phyloP scores from a whole-genome alignment of 495 filamentous ascomycete species.

The Annulohypoxylon nitens region DNA sequence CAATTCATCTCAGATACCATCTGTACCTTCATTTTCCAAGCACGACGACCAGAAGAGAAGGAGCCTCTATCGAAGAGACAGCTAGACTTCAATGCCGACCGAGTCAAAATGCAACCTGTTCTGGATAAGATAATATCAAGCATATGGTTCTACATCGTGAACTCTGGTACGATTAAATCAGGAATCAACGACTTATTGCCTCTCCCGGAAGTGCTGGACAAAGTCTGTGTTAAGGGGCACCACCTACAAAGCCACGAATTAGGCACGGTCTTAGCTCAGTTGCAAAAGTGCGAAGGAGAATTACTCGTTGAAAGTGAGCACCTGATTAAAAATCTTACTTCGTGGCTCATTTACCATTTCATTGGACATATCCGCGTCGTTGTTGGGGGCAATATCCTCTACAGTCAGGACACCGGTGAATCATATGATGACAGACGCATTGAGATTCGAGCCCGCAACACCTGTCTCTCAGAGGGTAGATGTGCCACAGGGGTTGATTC shows the following conservation, averaged over 20 bases:
- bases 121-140: not conserved
- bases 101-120: not conserved
- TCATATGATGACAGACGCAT: not conserved
- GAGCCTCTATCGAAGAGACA: not conserved
- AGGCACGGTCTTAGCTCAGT: not conserved
- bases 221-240: not conserved
- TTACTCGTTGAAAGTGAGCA: constrained; percentile 4
- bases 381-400: not conserved
- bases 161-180: not conserved
- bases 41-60: not conserved
- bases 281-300: constrained; percentile 1
- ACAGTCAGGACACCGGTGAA: not conserved
- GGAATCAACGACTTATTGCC: not conserved
- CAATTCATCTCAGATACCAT: not conserved
- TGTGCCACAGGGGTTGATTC: not conserved
- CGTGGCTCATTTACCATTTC: not conserved
- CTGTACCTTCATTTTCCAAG: not conserved
- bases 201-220: not conserved
- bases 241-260: constrained; percentile 6
- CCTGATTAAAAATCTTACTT: constrained; percentile 4
- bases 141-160: not conserved
- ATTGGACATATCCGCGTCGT: not conserved
- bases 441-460: not conserved
- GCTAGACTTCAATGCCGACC: not conserved
- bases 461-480: not conserved